Evolutionary conservation across 2,329 filamentous ascomycete genomes (phyloP), one percentile per base, ranked within the genome.

Genomic region (Fusarium sp.): DNA sequence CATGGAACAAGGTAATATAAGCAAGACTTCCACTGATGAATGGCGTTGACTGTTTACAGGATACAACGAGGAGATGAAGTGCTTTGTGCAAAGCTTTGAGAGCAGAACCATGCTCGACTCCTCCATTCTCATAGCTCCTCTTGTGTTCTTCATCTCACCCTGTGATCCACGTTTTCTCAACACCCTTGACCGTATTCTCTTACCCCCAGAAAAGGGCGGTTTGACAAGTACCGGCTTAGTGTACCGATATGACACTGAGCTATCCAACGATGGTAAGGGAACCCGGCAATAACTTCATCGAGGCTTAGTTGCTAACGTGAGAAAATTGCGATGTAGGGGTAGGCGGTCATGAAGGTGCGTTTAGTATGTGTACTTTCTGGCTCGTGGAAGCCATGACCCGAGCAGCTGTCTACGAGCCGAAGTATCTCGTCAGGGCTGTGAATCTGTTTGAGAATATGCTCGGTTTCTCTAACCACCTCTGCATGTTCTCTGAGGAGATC

Each of bases 311-410:
- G 36, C 63, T 77, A 45, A 77, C 47, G 20, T 24, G 28, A 18
- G 10, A 38, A 38, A 50, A 48, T 47, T 17, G 22, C 52, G 32
- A 30, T 65, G 47, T 73, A 92, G 91, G 92, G 36, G 91, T 95
- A 14, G 92, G 92, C 42, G 93, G 93, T 24, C 86, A 88, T 58
- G 93, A 95, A 82, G 93, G 93, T 28, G 92, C 92, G 26, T 95
- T 95, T 79, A 91, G 88, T 78, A 94, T 95, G 92, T 94, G 92
- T 78, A 95, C 92, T 1, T 95, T 95, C 80, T 95, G 93, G 93
- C 88, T 94, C 1, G 92, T 95, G 18, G 93, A 95, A 82, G 92
- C 93, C 30, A 87, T 95, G 82, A 93, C 92, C 36, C 87, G 93
- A 38, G 92, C 92, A 73, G 84, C 88, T 74, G 83, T 86, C 54